phyloP scores from a whole-genome alignment of 345 rosid genomes.

The Sonneratia caseolaris region DNA sequence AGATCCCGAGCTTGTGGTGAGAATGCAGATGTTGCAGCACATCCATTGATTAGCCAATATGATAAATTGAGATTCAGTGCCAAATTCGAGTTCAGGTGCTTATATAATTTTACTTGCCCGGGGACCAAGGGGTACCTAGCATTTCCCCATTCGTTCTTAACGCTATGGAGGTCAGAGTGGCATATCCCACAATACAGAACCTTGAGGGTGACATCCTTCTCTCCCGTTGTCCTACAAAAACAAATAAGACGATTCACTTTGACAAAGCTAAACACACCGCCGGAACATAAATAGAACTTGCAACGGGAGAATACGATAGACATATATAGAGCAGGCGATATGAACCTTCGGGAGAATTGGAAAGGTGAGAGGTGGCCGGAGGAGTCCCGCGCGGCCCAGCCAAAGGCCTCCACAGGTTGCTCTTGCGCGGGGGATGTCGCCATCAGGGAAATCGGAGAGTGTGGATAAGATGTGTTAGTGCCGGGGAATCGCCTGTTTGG shows the following conservation, averaged over 20 bases:
- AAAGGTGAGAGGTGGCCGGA: conserved; percentile 32
- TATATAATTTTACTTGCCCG: neutral
- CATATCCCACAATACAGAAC: conserved; percentile 11
- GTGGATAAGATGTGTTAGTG: too few relatives aligned
- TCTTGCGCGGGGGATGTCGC: conserved; percentile 15
- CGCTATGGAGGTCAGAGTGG: neutral
- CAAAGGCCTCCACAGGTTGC: conserved; percentile 22
- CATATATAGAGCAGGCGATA: too few relatives aligned
- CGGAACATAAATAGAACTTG: too few relatives aligned
- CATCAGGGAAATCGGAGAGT: conserved; percentile 2
- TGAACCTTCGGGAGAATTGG: conserved; percentile 20
- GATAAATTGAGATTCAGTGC: too few relatives aligned
- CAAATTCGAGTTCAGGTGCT: conserved; percentile 1
- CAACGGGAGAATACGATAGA: too few relatives aligned
- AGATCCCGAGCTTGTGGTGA: too few relatives aligned
- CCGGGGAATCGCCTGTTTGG: too few relatives aligned
- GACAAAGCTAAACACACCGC: too few relatives aligned
- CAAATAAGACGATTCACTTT: too few relatives aligned
- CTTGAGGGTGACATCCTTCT: conserved; percentile 6
- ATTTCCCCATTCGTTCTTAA: neutral
- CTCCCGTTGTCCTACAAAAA: conserved; percentile 12
- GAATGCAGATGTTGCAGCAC: too few relatives aligned
- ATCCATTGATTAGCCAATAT: too few relatives aligned
- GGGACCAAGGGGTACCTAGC: conserved; percentile 3
- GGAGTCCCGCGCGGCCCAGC: conserved; percentile 29